Percentiles rank a stretch among this genome's conserved stretches.
Evolutionary conservation across 805 yeast species (phyloP).

Genomic region (Komagataella populi): DNA sequence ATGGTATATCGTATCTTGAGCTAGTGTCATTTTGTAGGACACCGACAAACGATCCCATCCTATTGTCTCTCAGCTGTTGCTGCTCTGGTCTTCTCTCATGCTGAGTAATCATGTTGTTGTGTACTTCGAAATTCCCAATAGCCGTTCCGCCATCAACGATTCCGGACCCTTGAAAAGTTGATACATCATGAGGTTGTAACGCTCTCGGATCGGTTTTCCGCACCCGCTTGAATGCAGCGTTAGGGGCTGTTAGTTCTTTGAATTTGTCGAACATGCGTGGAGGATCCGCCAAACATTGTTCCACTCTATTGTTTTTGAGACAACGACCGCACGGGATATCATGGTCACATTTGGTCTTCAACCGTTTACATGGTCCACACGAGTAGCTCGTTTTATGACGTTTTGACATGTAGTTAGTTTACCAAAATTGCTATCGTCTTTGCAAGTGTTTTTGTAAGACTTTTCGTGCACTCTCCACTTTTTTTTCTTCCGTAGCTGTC

Average conservation of each 20-base stretch:
- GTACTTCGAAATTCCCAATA: not conserved
- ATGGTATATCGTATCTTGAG: not conserved
- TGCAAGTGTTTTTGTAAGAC: conserved; percentile 1
- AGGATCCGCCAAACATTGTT: conserved; percentile 17
- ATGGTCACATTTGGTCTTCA: conserved; percentile 6
- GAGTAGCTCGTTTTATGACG: not conserved
- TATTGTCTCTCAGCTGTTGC: not conserved
- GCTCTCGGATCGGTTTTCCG: not conserved
- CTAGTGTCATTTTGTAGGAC: not conserved
- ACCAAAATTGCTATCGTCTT: not conserved
- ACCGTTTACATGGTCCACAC: conserved; percentile 4
- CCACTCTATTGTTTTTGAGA: conserved; percentile 3
- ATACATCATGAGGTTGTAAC: not conserved
- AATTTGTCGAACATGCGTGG: conserved; percentile 2
- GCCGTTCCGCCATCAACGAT: not conserved
- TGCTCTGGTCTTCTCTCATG: not conserved
- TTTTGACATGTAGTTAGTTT: not conserved
- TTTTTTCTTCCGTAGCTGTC: not conserved
- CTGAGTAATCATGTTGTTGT: not conserved
- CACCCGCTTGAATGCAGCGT: not conserved
- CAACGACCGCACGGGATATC: conserved; percentile 6
- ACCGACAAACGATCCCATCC: not conserved
- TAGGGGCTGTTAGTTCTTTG: not conserved
- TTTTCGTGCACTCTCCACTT: not conserved
- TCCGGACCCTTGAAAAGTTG: not conserved